phyloP scores from a whole-genome alignment of 1,284 basidiomycete species.

The Ustilago loliicola region DNA sequence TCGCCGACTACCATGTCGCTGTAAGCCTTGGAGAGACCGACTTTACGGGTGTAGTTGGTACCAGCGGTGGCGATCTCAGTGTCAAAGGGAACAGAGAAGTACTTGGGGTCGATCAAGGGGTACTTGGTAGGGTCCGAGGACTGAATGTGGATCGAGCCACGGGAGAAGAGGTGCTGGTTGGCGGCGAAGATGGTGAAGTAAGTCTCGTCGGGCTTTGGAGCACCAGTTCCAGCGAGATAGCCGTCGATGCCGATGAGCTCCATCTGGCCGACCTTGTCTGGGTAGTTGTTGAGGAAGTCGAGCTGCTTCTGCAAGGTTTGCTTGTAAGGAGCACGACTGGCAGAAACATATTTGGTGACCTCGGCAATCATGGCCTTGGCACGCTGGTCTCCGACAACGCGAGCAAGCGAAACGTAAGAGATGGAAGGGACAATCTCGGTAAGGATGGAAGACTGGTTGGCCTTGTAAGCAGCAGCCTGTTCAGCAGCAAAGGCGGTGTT shows the following conservation, averaged over 20 bases:
- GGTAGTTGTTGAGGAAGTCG: slow-evolving; percentile 57
- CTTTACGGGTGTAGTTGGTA: slow-evolving; percentile 60
- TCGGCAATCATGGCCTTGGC: slow-evolving; percentile 46
- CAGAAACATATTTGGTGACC: slow-evolving; percentile 53
- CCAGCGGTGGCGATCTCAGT: slow-evolving; percentile 57
- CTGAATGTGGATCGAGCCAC: slow-evolving; percentile 74
- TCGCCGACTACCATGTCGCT: slow-evolving; percentile 52
- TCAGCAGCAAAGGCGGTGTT: slow-evolving; percentile 57
- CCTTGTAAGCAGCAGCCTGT: slow-evolving; percentile 54
- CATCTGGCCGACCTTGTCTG: slow-evolving; percentile 61
- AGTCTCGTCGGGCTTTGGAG: slow-evolving; percentile 53
- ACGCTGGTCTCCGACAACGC: slow-evolving; percentile 51
- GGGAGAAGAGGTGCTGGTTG: slow-evolving; percentile 77
- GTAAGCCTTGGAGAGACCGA: slow-evolving; percentile 53
- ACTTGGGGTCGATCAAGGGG: slow-evolving; percentile 78
- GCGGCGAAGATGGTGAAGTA: slow-evolving; percentile 67
- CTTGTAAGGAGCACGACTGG: slow-evolving; percentile 52
- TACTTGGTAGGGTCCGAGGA: slow-evolving; percentile 75
- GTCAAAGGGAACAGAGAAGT: slow-evolving; percentile 70
- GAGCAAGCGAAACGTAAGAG: slow-evolving; percentile 62
- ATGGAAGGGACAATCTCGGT: slow-evolving; percentile 64
- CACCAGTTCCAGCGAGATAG: slow-evolving; percentile 62
- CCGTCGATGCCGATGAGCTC: slow-evolving; percentile 66
- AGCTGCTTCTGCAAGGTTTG: slow-evolving; percentile 60
- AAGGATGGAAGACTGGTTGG: slow-evolving; percentile 58